A percentile compares a stretch with the other conserved stretches of the same genome.
Conservation (phyloP, 139 green algal species). For the Tetraselmis chui region DNA sequence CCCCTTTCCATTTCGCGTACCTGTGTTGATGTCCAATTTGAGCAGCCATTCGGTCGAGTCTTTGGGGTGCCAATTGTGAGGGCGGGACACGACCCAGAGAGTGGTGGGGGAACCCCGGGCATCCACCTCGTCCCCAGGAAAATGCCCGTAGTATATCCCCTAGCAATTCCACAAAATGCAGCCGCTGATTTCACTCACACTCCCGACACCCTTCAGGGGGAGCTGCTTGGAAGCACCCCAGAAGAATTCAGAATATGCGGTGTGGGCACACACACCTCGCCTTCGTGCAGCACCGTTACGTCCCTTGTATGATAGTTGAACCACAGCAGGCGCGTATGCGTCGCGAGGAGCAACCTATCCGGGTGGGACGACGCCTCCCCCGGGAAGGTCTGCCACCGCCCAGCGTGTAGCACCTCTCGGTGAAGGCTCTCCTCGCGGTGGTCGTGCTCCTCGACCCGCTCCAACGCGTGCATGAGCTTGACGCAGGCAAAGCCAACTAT, state of each 20-base stretch:
- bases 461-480: not conserved
- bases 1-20: slow-evolving; percentile 13
- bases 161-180: too few species aligned
- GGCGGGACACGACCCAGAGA: slow-evolving; percentile 58
- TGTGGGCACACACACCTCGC: not conserved
- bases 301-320: not conserved
- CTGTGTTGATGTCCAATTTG: slow-evolving; percentile 47
- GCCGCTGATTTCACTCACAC: too few species aligned
- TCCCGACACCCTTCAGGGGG: too few species aligned
- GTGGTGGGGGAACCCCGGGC: slow-evolving; percentile 7
- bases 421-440: not conserved
- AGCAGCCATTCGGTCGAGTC: slow-evolving; percentile 49
- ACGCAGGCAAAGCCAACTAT: too few species aligned
- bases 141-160: not conserved
- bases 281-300: not conserved
- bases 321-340: not conserved
- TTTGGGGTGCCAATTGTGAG: slow-evolving; percentile 64
- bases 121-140: not conserved
- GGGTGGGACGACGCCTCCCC: not conserved
- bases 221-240: too few species aligned
- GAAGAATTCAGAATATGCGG: too few species aligned
- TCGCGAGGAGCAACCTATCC: not conserved
- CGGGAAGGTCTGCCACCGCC: not conserved
- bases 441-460: not conserved
- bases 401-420: not conserved